Evolutionary conservation across 805 yeast genomes (phyloP).

Genomic region (Maudiozyma pseudohumilis): DNA sequence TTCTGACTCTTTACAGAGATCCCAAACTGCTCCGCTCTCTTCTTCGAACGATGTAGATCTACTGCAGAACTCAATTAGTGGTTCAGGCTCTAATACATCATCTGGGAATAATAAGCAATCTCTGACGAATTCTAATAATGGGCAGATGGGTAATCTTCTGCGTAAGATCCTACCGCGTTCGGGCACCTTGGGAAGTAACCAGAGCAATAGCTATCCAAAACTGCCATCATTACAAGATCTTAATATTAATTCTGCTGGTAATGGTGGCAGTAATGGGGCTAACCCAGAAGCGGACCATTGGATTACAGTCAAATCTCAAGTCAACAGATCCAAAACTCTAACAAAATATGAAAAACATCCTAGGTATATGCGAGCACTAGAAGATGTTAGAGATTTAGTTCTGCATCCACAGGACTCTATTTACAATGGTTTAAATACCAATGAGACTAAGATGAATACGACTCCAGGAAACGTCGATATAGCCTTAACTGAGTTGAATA

Average conservation of each 20-base stretch:
- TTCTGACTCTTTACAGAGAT: slow-evolving; percentile 22
- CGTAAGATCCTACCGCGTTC: slow-evolving; percentile 26
- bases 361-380: slow-evolving; percentile 55
- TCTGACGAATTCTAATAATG: slow-evolving; percentile 11
- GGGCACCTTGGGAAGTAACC: slow-evolving; percentile 9
- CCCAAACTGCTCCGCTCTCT: slow-evolving; percentile 8
- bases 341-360: slow-evolving; percentile 57
- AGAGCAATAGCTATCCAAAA: slow-evolving; percentile 11
- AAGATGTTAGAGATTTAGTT: slow-evolving; percentile 50
- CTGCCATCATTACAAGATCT: slow-evolving; percentile 23
- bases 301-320: slow-evolving; percentile 47
- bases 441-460: slow-evolving; percentile 33
- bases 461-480: slow-evolving; percentile 25
- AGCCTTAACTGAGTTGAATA: slow-evolving; percentile 25
- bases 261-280: slow-evolving; percentile 28
- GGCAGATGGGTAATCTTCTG: slow-evolving; percentile 26
- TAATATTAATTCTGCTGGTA: slow-evolving; percentile 11
- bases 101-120: slow-evolving; percentile 1
- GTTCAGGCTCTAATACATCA: background rate
- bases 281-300: slow-evolving; percentile 38
- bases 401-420: slow-evolving; percentile 49
- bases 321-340: slow-evolving; percentile 64
- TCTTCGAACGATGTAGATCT: slow-evolving; percentile 2
- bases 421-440: slow-evolving; percentile 37
- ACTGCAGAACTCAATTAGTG: slow-evolving; percentile 1